Percentiles rank a stretch among this genome's conserved stretches.
These are phyloP conservation scores for Vicia villosa DNA, from an alignment of 306 rosid genomes.

Conservation along the genomic window DNA sequence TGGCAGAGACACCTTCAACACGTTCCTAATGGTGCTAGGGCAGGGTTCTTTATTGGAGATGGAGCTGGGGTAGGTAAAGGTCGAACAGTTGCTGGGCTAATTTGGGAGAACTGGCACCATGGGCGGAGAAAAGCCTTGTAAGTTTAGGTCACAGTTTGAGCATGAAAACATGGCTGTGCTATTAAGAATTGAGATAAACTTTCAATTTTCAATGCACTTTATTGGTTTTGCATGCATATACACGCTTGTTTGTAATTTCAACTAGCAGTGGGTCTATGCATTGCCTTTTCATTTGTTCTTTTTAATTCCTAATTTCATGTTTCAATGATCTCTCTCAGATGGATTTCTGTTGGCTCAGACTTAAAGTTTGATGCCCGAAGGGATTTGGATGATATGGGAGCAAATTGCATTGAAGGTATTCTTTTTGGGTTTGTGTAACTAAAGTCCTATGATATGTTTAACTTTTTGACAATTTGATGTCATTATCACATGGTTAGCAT, in stretches of 20 bases:
- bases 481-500: background rate
- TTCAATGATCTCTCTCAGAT: conserved; percentile 62
- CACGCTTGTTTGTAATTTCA: too few relatives aligned
- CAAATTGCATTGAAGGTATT: conserved; percentile 65
- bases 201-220: too few relatives aligned
- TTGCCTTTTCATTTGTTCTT: conserved; percentile 32
- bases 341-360: conserved; percentile 99
- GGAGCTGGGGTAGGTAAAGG: conserved; percentile 99
- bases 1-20: conserved; percentile 91
- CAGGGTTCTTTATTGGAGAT: conserved; percentile 94
- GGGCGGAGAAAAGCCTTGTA: conserved; percentile 87
- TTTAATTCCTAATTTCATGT: conserved; percentile 38
- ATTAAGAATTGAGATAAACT: too few relatives aligned
- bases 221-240: too few relatives aligned
- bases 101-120: conserved; percentile 93
- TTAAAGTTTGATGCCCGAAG: conserved; percentile 94
- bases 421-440: conserved; percentile 19
- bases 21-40: conserved; percentile 68
- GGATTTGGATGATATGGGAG: conserved; percentile 93
- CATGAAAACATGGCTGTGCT: conserved; percentile 21
- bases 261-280: background rate
- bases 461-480: conserved; percentile 6
- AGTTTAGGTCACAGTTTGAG: conserved; percentile 44
- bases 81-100: conserved; percentile 90
- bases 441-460: background rate